Evolutionary conservation across 495 filamentous ascomycete species (phyloP), one percentile per base, ranked within the genome.

Genomic region (Cercophora sp.): DNA sequence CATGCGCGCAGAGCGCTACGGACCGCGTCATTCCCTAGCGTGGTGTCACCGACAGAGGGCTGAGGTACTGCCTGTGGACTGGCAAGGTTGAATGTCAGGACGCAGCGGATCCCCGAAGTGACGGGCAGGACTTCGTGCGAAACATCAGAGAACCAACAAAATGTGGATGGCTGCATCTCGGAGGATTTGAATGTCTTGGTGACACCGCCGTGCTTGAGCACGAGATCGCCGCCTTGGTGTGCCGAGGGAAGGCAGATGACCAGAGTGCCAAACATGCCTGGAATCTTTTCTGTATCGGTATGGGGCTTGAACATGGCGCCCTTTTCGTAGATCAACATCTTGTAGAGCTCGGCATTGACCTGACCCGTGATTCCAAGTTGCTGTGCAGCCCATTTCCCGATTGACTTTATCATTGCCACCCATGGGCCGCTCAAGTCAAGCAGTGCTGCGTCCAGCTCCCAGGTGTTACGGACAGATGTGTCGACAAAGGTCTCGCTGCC

Each of bases 221-320:
- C 51, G 8, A 85, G 67, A 20, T 73, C 71, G 0, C 81, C 80
- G 19, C 79, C 80, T 23, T 68, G 54, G 56, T 83, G 77, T 18
- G 65, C 52, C 0, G 77, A 82, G 0, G 81, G 80, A 1, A 84
- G 67, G 47, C 63, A 71, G 26, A 84, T 66, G 26, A 79, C 74
- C 15, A 83, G 62, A 0, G 80, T 83, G 16, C 69, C 79, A 56
- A 84, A 82, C 73, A 83, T 80, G 2, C 77, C 73, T 11, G 73
- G 69, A 1, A 65, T 65, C 51, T 83, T 82, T 52, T 82, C 78
- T 0, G 75, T 55, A 44, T 83, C 79, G 50, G 68, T 70, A 57
- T 81, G 77, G 11, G 69, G 50, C 24, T 78, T 76, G 60, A 80
- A 81, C 51, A 78, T 70, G 1, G 77, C 75, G 0, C 77, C 80